Evolutionary conservation across 495 filamentous ascomycete species (phyloP), one percentile per base, ranked within the genome.

Genomic region (Glarea lozoyensis): DNA sequence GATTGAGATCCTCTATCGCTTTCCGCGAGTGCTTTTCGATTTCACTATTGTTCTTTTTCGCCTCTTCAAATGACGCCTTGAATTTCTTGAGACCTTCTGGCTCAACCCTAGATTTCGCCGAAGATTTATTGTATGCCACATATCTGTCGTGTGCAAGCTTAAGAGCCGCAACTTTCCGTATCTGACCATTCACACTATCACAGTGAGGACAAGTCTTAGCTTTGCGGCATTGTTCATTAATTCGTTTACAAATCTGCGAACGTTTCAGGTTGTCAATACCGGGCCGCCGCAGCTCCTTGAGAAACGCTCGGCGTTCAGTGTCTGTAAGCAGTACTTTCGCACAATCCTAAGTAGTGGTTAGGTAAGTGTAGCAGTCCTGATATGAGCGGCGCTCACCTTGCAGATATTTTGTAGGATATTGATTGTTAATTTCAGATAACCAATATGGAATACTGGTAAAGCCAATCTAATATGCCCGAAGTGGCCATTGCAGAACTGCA

Each of bases 111-210:
- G 83, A 86, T 45, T 78, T 75, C 0, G 92, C 81, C 0, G 82
- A 88, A 3, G 89, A 96, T 41, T 75, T 73, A 54, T 90, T 94
- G 68, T 79, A 97, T 3, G 81, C 70, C 35, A 82, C 75, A 59
- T 87, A 98, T 55, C 88, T 88, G 63, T 94, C 86, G 60, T 98
- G 92, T n/a, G 82, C 76, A 31, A 98, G 79, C 60, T 95, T 97
- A 40, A 97, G 68, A 19, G 86, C 81, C 32, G 85, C 80, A 23
- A 83, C 72, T 62, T 94, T 95, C 55, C 87, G 84, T 39, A 97
- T 86, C 40, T 84, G 77, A 35, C 92, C 92, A 56, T 98, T 95
- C 40, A 90, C 63, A 1, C 79, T 71, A 24, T 72, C 72, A 47
- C 92, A 98, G 42, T 80, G 65, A 3, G 78, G 75, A 53, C 92